Base-by-base conservation (phyloP, 2,329 filamentous ascomycete species). In the Beauveria brongniartii region DNA sequence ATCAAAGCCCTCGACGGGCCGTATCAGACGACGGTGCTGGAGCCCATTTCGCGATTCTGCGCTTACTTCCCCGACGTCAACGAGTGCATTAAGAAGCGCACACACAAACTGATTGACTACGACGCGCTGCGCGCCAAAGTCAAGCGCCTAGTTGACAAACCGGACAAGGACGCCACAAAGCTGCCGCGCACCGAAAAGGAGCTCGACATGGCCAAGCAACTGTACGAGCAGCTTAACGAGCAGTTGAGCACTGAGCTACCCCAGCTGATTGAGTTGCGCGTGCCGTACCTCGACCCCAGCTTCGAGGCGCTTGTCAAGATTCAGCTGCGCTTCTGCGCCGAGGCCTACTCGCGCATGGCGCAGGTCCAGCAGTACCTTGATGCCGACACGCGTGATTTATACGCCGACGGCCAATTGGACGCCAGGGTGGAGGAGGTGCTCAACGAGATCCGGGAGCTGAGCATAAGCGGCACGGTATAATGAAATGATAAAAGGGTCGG, bases 281-380 rank as follows among this genome's bases (percentile, higher is more conserved):
- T 99, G 16, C 95, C 95, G 0, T 99, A 99, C 72, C 85, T 99
- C 61, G 94, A 99, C 70, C 95, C 95, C 0, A 93, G 88, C 64
- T 99, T 99, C 71, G 94, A 99, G 77, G 94, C 95, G 0, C 85
- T 99, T 57, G 94, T 99, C 73, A 99, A 99, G 81, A 99, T 99
- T 67, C 94, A 99, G 78, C 76, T 99, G 69, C 84, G 94, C 43
- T 99, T 99, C 79, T 99, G 95, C 70, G 94, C 95, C 8, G 94
- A 99, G 77, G 94, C 94, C 1, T 99, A 99, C 76, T 92, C 88
- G 64, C 83, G 94, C 53, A 99, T 99, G 94, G 94, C 95, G 28
- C 95, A 99, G 78, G 95, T 99, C 61, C 94, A 99, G 78, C 94
- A 99, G 77, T 97, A 97, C 73, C 82, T 99, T 37, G 94, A 97